Conservation (phyloP, 78 protist genomes). For the Diacronema lutheri region DNA sequence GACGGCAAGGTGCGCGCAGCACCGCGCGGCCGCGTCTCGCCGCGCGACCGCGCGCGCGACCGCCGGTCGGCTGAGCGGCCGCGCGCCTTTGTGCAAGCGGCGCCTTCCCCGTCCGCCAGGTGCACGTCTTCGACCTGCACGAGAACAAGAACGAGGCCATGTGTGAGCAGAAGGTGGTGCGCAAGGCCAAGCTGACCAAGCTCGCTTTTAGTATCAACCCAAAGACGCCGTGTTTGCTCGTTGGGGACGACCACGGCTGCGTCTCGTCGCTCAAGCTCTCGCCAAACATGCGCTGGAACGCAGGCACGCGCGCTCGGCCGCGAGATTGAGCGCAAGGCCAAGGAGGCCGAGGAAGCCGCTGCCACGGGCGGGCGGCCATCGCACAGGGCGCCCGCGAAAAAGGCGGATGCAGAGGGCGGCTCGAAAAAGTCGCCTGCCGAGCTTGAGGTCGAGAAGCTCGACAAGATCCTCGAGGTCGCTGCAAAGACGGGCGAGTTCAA, state of each 20-base stretch:
- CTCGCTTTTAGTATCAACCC: slow-evolving; percentile 55
- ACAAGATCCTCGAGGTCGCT: background rate
- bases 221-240: slow-evolving; percentile 53
- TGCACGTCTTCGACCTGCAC: slow-evolving; percentile 58
- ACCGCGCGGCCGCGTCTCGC: background rate
- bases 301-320: background rate
- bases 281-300: slow-evolving; percentile 37
- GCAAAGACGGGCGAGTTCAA: background rate
- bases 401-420: background rate
- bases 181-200: slow-evolving; percentile 73
- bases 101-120: background rate
- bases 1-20: slow-evolving; percentile 35
- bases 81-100: background rate
- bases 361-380: background rate
- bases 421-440: background rate
- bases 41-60: background rate
- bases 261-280: slow-evolving; percentile 57
- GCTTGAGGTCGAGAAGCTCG: slow-evolving; percentile 24
- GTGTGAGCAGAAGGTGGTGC: slow-evolving; percentile 65
- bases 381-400: background rate
- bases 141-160: slow-evolving; percentile 70
- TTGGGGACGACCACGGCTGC: slow-evolving; percentile 82
- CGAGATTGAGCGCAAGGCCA: slow-evolving; percentile 8
- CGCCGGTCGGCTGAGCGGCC: background rate
- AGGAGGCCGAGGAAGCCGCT: slow-evolving; percentile 19